Conservation (phyloP, 2,329 filamentous ascomycete genomes). For the Fusarium newnesense region DNA sequence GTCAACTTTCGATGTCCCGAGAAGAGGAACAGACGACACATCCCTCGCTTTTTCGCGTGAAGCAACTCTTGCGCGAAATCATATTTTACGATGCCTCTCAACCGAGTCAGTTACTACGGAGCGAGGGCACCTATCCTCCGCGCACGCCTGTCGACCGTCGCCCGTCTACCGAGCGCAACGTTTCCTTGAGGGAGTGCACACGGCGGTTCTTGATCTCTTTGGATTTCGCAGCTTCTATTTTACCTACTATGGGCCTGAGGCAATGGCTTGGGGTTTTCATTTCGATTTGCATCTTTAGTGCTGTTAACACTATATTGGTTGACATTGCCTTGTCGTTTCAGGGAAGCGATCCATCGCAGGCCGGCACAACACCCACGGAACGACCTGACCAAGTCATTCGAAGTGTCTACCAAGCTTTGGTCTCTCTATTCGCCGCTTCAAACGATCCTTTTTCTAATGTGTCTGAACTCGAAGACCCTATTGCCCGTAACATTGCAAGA, state of each 20-base stretch:
- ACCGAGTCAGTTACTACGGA: slow-evolving; percentile 54
- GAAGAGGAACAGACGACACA: slow-evolving; percentile 60
- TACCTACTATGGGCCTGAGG: slow-evolving; percentile 52
- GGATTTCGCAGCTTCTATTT: slow-evolving; percentile 56
- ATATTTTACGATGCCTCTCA: slow-evolving; percentile 65
- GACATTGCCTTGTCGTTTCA: slow-evolving; percentile 50
- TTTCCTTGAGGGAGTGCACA: slow-evolving; percentile 61
- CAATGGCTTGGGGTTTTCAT: slow-evolving; percentile 64
- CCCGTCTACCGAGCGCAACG: slow-evolving; percentile 57
- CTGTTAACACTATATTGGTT: slow-evolving; percentile 62
- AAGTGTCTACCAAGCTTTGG: slow-evolving; percentile 62
- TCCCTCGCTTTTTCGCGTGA: slow-evolving; percentile 64
- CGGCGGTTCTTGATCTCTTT: slow-evolving; percentile 63
- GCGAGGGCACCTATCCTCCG: slow-evolving; percentile 29
- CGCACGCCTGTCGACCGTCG: slow-evolving; percentile 55
- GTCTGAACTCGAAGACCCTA: slow-evolving; percentile 56
- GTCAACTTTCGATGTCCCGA: slow-evolving; percentile 59
- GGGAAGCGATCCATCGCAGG: slow-evolving; percentile 14
- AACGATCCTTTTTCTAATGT: slow-evolving; percentile 56
- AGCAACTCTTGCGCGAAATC: slow-evolving; percentile 65
- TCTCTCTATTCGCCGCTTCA: slow-evolving; percentile 58
- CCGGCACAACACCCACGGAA: slow-evolving; percentile 12
- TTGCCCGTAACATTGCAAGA: slow-evolving; percentile 56
- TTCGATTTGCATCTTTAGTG: slow-evolving; percentile 68
- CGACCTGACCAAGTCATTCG: slow-evolving; percentile 52